Percentiles rank a stretch among this genome's conserved stretches.
These are phyloP conservation scores for Pythium aristosporum DNA, from an alignment of 352 stramenopile species.

Conservation along the genomic window DNA sequence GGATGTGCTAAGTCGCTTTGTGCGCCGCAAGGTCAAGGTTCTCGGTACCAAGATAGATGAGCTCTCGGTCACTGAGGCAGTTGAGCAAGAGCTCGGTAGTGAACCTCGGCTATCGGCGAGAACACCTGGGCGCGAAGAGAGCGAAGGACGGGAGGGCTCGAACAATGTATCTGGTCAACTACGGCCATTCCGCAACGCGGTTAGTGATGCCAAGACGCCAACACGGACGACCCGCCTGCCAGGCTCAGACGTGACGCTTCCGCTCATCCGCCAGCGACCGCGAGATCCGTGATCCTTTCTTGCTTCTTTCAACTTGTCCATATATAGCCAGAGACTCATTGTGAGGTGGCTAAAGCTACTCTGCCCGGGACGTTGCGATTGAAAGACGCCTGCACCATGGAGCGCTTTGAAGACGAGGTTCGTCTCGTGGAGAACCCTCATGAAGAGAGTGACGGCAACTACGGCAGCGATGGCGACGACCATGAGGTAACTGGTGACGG, in stretches of 20 bases:
- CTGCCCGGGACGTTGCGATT: too few species aligned
- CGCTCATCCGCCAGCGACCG: conserved; percentile 18
- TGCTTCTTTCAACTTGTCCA: neutral
- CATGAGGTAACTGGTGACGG: conserved; percentile 3
- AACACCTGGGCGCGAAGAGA: conserved; percentile 3
- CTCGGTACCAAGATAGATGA: conserved; percentile 46
- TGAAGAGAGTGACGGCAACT: conserved; percentile 10
- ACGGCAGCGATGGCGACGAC: conserved; percentile 5
- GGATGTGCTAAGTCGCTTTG: conserved; percentile 52
- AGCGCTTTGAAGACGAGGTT: neutral
- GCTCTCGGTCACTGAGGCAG: conserved; percentile 20
- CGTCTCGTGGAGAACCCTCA: neutral
- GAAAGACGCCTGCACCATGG: neutral
- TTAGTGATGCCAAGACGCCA: conserved; percentile 14
- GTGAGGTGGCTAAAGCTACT: too few species aligned
- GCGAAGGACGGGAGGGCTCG: neutral
- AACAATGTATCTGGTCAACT: conserved; percentile 8
- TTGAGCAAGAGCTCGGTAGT: conserved; percentile 7
- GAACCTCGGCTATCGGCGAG: conserved; percentile 7
- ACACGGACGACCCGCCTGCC: conserved; percentile 20
- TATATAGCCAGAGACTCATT: conserved; percentile 1
- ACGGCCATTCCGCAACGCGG: neutral
- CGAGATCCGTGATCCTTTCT: neutral
- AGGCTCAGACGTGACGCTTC: conserved; percentile 11
- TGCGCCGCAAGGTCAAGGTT: conserved; percentile 54